Conservation (phyloP, 257 asterid genomes). For the Solanum bukasovii region DNA sequence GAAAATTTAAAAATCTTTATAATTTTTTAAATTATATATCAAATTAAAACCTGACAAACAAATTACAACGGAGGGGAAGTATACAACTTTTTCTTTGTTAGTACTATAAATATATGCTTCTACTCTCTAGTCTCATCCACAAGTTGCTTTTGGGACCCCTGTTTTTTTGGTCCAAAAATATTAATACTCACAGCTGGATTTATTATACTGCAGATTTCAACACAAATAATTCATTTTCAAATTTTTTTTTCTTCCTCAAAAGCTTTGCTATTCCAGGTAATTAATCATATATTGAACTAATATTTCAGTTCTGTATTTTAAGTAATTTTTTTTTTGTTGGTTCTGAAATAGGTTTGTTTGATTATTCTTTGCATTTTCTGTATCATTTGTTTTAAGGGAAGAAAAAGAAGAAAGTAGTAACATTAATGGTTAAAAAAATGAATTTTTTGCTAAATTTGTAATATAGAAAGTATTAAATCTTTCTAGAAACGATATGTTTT, state of each 20-base stretch:
- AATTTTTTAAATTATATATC: rapidly evolving
- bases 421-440: neutral
- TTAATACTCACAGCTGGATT: neutral
- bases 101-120: neutral
- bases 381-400: neutral
- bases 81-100: neutral
- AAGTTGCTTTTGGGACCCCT: neutral
- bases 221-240: neutral
- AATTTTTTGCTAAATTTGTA: neutral
- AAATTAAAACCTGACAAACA: rapidly evolving
- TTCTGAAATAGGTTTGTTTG: neutral
- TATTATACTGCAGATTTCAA: neutral
- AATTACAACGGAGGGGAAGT: too few species aligned
- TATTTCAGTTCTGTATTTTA: neutral
- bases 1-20: too few species aligned
- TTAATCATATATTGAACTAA: neutral
- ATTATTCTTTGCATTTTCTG: neutral
- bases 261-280: neutral
- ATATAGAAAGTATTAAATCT: neutral
- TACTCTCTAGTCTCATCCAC: neutral
- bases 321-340: neutral
- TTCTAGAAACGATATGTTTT: neutral
- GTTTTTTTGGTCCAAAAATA: neutral
- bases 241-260: neutral
- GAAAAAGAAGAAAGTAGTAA: neutral